Percentiles rank a stretch among this genome's conserved stretches.
Evolutionary conservation across 129 eudicot genomes (phyloP).

Genomic region (Ambrosia trifida): DNA sequence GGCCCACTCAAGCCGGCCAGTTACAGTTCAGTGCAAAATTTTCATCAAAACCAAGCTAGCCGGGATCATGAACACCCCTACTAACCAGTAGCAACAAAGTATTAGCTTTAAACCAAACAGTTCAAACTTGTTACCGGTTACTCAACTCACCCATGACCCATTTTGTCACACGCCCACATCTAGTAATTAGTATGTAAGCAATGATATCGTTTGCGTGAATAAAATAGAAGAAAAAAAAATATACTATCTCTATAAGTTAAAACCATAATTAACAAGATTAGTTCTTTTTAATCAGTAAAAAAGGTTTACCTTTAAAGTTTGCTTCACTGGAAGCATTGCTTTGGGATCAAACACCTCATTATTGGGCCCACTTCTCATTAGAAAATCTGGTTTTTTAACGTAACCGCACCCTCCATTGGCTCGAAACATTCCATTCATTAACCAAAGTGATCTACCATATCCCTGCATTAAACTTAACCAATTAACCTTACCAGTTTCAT

Average conservation of each 20-base stretch:
- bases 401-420: constrained; percentile 92
- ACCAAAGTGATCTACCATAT: constrained; percentile 82
- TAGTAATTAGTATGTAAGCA: neutral
- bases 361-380: constrained; percentile 46
- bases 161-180: too few species aligned
- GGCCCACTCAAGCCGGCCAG: too few species aligned
- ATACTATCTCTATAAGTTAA: neutral
- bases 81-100: neutral
- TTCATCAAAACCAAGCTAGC: neutral
- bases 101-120: neutral
- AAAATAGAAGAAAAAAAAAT: neutral
- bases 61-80: neutral
- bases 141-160: too few species aligned
- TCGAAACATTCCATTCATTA: constrained; percentile 93
- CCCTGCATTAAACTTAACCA: constrained; percentile 53
- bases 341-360: constrained; percentile 61
- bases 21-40: too few species aligned
- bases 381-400: constrained; percentile 82
- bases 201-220: neutral
- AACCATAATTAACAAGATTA: neutral
- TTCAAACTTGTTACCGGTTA: neutral
- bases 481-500: neutral
- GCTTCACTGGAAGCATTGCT: constrained; percentile 51
- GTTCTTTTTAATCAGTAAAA: neutral
- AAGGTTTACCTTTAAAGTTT: constrained; percentile 54